These are phyloP conservation scores for Ceratocystis huliohia DNA, from an alignment of 2,329 filamentous ascomycete species.

Conservation along the genomic window DNA sequence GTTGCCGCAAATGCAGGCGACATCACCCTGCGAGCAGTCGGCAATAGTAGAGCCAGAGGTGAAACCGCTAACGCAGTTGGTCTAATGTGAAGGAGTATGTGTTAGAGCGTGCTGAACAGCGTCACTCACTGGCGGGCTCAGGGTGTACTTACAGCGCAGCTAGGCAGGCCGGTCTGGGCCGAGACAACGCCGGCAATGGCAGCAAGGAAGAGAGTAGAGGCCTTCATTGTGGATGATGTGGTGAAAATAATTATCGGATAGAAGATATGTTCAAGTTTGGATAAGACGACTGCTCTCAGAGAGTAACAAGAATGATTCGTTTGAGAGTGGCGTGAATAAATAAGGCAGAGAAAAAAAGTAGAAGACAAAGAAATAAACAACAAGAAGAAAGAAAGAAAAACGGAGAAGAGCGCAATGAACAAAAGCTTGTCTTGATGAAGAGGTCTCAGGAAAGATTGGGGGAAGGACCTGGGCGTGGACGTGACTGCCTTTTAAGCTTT, in stretches of 20 bases:
- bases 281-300: not conserved
- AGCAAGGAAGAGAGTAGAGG: constrained; percentile 26
- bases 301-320: constrained; percentile 1
- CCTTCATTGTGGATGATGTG: constrained; percentile 29
- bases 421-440: constrained; percentile 10
- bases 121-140: not conserved
- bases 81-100: constrained; percentile 22
- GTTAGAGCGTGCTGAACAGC: not conserved
- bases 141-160: constrained; percentile 31
- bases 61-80: constrained; percentile 28
- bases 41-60: constrained; percentile 28
- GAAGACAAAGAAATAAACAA: constrained; percentile 4
- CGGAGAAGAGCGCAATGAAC: not conserved
- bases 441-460: not conserved
- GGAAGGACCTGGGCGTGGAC: constrained; percentile 3
- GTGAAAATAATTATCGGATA: constrained; percentile 1
- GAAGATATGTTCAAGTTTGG: not conserved
- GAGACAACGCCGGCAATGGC: constrained; percentile 28
- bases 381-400: constrained; percentile 10
- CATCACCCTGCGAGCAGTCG: constrained; percentile 31
- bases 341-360: constrained; percentile 7
- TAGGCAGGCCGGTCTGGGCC: constrained; percentile 29
- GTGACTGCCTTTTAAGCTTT: constrained; percentile 6
- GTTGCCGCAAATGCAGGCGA: constrained; percentile 32
- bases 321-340: constrained; percentile 9